Percentiles rank a stretch among this genome's conserved stretches.
phyloP scores from a whole-genome alignment of 805 yeast genomes.

The Yarrowia osloensis region DNA sequence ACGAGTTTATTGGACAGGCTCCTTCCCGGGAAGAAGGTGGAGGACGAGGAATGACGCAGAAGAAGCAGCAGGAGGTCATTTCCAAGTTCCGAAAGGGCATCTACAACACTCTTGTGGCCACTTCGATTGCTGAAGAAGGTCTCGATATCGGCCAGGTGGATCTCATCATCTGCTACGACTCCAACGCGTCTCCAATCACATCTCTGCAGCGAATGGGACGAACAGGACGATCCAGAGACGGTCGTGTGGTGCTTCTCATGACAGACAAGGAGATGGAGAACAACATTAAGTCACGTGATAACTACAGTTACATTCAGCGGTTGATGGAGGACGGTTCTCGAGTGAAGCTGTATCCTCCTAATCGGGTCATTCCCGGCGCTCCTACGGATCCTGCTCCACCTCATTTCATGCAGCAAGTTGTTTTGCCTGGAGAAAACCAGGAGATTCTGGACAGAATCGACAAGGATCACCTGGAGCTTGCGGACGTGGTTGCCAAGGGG shows the following conservation, averaged over 20 bases:
- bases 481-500: slow-evolving; percentile 9
- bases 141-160: slow-evolving; percentile 98
- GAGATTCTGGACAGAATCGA: slow-evolving; percentile 38
- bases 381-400: slow-evolving; percentile 49
- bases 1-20: slow-evolving; percentile 91
- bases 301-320: slow-evolving; percentile 75
- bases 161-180: slow-evolving; percentile 86
- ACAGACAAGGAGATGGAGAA: slow-evolving; percentile 76
- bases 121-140: slow-evolving; percentile 98
- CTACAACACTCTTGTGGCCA: slow-evolving; percentile 84
- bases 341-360: slow-evolving; percentile 48
- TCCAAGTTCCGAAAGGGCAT: slow-evolving; percentile 70
- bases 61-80: slow-evolving; percentile 77
- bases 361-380: slow-evolving; percentile 66
- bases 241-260: slow-evolving; percentile 72
- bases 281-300: slow-evolving; percentile 80
- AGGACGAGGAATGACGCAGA: slow-evolving; percentile 85
- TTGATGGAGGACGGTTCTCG: slow-evolving; percentile 48
- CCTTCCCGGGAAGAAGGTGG: slow-evolving; percentile 40
- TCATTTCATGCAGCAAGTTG: slow-evolving; percentile 58
- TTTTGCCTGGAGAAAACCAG: slow-evolving; percentile 69
- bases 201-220: slow-evolving; percentile 96
- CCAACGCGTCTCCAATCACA: slow-evolving; percentile 90
- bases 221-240: slow-evolving; percentile 94
- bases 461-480: neutral